Percentiles rank a stretch among this genome's conserved stretches.
Conservation (phyloP, 2,329 filamentous ascomycete genomes). For the Ascochyta rabiei region DNA sequence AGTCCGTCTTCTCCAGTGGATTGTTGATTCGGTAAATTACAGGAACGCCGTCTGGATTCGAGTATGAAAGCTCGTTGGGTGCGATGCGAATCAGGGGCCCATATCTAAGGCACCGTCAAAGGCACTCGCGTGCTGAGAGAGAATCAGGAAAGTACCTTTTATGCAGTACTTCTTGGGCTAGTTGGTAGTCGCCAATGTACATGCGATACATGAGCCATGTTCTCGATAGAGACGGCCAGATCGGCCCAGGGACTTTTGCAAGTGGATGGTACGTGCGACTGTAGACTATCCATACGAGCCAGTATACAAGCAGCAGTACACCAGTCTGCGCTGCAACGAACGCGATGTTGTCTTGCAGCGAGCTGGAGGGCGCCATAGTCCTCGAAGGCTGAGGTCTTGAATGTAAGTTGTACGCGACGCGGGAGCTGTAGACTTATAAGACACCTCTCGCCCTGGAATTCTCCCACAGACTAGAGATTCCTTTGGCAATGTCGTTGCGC, state of each 20-base stretch:
- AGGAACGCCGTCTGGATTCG: conserved; percentile 22
- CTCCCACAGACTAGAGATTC: background rate
- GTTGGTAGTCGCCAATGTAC: conserved; percentile 29
- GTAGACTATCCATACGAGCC: conserved; percentile 22
- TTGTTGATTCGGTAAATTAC: conserved; percentile 28
- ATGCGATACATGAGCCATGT: conserved; percentile 34
- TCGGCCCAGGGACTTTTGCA: conserved; percentile 27
- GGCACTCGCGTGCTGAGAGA: background rate
- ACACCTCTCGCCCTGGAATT: background rate
- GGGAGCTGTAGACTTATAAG: background rate
- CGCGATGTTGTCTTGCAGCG: background rate
- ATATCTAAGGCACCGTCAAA: background rate
- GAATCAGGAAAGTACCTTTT: conserved; percentile 1
- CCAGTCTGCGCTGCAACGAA: background rate
- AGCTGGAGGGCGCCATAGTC: background rate
- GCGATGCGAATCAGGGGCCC: conserved; percentile 54
- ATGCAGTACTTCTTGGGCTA: conserved; percentile 20
- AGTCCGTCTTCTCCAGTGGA: conserved; percentile 31
- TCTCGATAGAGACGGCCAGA: conserved; percentile 33
- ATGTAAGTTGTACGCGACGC: too few species aligned
- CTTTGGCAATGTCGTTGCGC: background rate
- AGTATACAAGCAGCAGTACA: conserved; percentile 6
- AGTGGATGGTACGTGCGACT: conserved; percentile 27
- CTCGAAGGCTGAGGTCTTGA: too few species aligned
- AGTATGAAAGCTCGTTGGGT: conserved; percentile 47